Conservation (phyloP, 2,329 filamentous ascomycete genomes). For the Cladosporium sphaerospermum region DNA sequence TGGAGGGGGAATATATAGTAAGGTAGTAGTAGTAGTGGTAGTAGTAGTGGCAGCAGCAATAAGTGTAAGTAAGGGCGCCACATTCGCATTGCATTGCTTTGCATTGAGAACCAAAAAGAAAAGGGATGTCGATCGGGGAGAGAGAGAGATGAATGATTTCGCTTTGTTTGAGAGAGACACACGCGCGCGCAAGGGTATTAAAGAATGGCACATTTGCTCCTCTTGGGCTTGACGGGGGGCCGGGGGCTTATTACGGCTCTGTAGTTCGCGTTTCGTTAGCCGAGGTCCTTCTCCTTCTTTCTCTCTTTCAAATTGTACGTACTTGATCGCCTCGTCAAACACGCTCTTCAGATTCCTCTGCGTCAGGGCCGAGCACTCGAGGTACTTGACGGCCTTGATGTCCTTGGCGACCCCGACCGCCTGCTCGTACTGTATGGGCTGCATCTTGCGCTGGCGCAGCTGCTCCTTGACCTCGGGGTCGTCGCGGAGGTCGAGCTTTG, state of each 20-base stretch:
- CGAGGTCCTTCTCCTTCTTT: slow-evolving; percentile 3
- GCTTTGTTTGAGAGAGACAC: too few species aligned
- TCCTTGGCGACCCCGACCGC: slow-evolving; percentile 84
- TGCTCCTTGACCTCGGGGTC: slow-evolving; percentile 75
- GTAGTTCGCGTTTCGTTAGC: slow-evolving; percentile 8
- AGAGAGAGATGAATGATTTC: too few species aligned
- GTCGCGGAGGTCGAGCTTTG: slow-evolving; percentile 92
- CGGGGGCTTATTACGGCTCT: slow-evolving; percentile 68
- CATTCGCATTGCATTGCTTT: too few species aligned
- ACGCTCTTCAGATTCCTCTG: slow-evolving; percentile 97
- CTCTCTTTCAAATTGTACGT: slow-evolving; percentile 33
- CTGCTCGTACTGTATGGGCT: slow-evolving; percentile 92
- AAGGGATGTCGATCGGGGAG: too few species aligned
- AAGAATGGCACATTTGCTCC: slow-evolving; percentile 64
- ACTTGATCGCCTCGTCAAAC: slow-evolving; percentile 98
- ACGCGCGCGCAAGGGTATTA: slow-evolving; percentile 29
- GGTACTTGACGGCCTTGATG: slow-evolving; percentile 92
- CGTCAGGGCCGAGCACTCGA: slow-evolving; percentile 94
- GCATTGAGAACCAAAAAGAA: too few species aligned
- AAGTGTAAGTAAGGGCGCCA: too few species aligned
- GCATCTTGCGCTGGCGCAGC: slow-evolving; percentile 87
- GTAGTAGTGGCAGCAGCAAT: too few species aligned
- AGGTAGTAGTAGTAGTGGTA: too few species aligned
- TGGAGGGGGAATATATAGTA: too few species aligned
- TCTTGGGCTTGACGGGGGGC: slow-evolving; percentile 55